Base-by-base conservation (phyloP, 192 early-diverging fungal genomes). In the Coemansia sp. region DNA sequence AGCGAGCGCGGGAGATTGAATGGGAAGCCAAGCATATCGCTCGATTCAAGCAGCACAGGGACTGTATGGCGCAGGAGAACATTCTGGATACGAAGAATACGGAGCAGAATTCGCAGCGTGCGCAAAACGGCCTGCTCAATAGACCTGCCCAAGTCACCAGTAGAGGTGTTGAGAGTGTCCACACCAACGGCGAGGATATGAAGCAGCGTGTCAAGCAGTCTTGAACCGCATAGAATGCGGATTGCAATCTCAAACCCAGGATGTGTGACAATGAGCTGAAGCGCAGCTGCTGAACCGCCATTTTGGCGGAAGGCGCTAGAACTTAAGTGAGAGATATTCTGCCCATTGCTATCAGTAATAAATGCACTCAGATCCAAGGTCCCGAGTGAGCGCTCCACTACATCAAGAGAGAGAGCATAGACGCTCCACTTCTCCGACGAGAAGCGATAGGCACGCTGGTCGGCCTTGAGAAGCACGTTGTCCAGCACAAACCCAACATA, bases 401-500 rank as follows among this genome's bases (percentile, higher is more conserved):
- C 79, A 11, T 82, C 77, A 26, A 99, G 86, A 43, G 73, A 65
- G 44, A 63, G 64, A 18, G 74, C 77, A 52, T 74, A 77, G 9
- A 98, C 88, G 38, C 85, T 83, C 93, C 93, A 95, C 70, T 90
- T 86, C 62, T 95, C 92, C 10, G 82, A 87, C 4, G 86, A 39
- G 57, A 88, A 75, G 23, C 78, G 81, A 64, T 94, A 97, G 0
- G 76, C 57, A 6, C 93, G 86, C 42, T 83, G 81, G 5, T 89
- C 84, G 5, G 91, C 84, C 75, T 93, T 94, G 40, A 94, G 77
- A 64, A 97, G 91, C 38, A 97, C 89, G 44, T 87, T 80, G 48
- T 99, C 95, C 26, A 96, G 69, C 23, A 96, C 89, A 75, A 95
- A 92, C n/a, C 72, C 65, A 16, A 96, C 70, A 72, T 95, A 99